Evolutionary conservation across 805 yeast species (phyloP), one percentile per base, ranked within the genome.

Genomic region (Lachancea kluyveri): DNA sequence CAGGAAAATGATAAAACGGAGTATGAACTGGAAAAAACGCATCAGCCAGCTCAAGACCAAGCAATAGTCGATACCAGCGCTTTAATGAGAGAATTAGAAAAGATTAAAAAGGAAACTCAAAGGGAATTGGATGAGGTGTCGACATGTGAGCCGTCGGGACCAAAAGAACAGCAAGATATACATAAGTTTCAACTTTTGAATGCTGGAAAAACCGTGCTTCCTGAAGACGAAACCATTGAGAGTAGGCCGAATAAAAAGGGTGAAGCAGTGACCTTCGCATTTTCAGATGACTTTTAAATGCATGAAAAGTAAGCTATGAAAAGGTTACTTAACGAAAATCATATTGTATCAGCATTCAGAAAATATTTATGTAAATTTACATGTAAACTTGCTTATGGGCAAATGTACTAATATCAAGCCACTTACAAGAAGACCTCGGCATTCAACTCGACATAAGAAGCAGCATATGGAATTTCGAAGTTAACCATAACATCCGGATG

Each of bases 391-490:
- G 21, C 21, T 8, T 19, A 19, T 19, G 10, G 10, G 10, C 21
- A 19, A 10, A 8, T 19, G 8, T 19, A 19, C 10, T n/a, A n/a
- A 19, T 10, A 19, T n/a, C n/a, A n/a, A n/a, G n/a, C n/a, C n/a
- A 18, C 18, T 50, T 66, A 85, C 60, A 87, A 72, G 68, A 90
- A 90, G 35, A 77, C 81, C 65, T 87, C 92, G 33, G 92, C 77
- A 54, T 90, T 81, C 41, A 92, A 70, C 67, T 92, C 99, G 39
- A 88, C 90, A 36, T 80, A 71, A 19, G 95, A 81, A 36, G 88
- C 94, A 48, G 96, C 96, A 51, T 79, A 85, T 32, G 96, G 95
- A 41, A 92, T 74, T 45, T 87, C 96, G 54, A 88, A 92, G 52
- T 72, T 66, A 40, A 71, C 71, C 70, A 90, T 70, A 32, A 92